These are phyloP conservation scores for Tulasnella calospora DNA, from an alignment of 768 basidiomycete genomes.

Conservation along the genomic window DNA sequence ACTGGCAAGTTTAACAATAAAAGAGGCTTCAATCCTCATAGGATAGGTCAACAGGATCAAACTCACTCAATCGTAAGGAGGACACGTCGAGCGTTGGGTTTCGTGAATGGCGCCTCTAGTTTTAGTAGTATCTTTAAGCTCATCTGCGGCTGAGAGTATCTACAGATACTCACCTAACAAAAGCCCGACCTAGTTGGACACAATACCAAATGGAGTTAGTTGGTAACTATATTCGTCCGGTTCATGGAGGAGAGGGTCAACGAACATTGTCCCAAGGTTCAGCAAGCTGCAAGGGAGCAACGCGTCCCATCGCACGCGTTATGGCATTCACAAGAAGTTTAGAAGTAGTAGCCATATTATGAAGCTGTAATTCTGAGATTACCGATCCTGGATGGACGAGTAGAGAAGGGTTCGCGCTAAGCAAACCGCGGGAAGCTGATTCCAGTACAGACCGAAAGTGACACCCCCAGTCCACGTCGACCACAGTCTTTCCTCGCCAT, in stretches of 20 bases:
- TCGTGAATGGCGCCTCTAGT: slow-evolving; percentile 39
- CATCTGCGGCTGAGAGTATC: slow-evolving; percentile 52
- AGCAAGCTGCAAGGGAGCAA: slow-evolving; percentile 81
- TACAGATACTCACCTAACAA: slow-evolving; percentile 71
- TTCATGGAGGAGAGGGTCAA: slow-evolving; percentile 11
- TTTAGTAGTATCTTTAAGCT: slow-evolving; percentile 2
- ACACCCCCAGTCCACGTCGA: slow-evolving; percentile 14
- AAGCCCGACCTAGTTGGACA: slow-evolving; percentile 55
- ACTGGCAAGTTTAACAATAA: slow-evolving; percentile 41
- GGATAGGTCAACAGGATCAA: not conserved
- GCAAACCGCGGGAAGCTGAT: slow-evolving; percentile 10
- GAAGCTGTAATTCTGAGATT: not conserved
- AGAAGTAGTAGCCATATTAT: not conserved
- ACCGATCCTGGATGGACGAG: not conserved
- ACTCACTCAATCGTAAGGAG: slow-evolving; percentile 46
- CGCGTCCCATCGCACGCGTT: slow-evolving; percentile 62
- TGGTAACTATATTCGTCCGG: slow-evolving; percentile 1
- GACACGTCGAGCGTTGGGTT: slow-evolving; percentile 35
- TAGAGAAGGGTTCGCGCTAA: slow-evolving; percentile 5
- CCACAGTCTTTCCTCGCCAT: not conserved
- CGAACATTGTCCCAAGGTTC: slow-evolving; percentile 93
- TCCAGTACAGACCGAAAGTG: not conserved
- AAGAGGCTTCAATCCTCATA: not conserved
- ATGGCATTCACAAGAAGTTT: not conserved
- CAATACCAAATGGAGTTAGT: slow-evolving; percentile 16